Evolutionary conservation across 2,329 filamentous ascomycete genomes (phyloP).

Genomic region (Didymella pinodella): DNA sequence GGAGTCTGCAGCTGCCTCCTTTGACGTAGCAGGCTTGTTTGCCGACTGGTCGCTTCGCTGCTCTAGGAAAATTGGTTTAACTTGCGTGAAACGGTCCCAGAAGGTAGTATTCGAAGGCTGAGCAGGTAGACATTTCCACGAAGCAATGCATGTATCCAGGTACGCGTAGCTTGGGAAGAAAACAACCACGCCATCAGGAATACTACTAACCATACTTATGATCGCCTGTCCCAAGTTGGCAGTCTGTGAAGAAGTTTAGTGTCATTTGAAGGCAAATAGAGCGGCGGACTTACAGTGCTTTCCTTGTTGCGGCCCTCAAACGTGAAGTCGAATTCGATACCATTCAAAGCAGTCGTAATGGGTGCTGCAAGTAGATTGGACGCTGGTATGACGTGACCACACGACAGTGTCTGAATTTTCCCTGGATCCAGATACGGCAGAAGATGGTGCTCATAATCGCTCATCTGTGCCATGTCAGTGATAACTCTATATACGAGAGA

Average conservation of each 20-base stretch:
- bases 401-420: slow-evolving; percentile 82
- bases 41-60: slow-evolving; percentile 51
- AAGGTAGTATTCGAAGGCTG: slow-evolving; percentile 20
- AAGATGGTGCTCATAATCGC: slow-evolving; percentile 85
- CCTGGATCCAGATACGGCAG: slow-evolving; percentile 74
- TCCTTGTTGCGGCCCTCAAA: slow-evolving; percentile 77
- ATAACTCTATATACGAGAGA: not conserved
- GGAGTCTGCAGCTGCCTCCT: slow-evolving; percentile 66
- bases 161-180: slow-evolving; percentile 98
- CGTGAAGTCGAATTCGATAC: slow-evolving; percentile 80
- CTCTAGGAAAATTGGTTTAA: slow-evolving; percentile 62
- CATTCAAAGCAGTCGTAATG: slow-evolving; percentile 61
- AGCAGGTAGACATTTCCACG: slow-evolving; percentile 50
- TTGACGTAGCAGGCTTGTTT: slow-evolving; percentile 64
- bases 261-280: not conserved
- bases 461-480: slow-evolving; percentile 63
- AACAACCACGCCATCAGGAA: slow-evolving; percentile 88
- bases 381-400: slow-evolving; percentile 89
- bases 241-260: slow-evolving; percentile 55
- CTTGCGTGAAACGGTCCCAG: slow-evolving; percentile 65
- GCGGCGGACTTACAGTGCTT: slow-evolving; percentile 60
- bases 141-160: slow-evolving; percentile 71
- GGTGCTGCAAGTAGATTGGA: slow-evolving; percentile 82
- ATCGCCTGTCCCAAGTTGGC: slow-evolving; percentile 77
- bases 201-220: slow-evolving; percentile 72